Conservation (phyloP, 257 asterid species). For the Apocynum venetum region DNA sequence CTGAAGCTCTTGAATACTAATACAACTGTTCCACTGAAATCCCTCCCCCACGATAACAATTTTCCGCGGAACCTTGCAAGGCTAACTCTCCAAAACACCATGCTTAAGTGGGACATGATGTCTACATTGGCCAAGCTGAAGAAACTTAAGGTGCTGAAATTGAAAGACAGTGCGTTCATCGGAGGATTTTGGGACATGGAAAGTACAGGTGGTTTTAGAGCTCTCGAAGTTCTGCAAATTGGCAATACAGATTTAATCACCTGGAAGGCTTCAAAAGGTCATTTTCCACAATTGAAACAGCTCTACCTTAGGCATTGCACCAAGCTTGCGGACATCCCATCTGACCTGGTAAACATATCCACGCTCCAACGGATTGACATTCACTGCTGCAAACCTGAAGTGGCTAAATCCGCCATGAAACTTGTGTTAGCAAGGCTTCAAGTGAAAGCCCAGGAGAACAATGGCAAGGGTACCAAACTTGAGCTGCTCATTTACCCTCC, state of each 20-base stretch:
- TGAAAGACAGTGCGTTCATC: conserved; percentile 18
- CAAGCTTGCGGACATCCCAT: conserved; percentile 15
- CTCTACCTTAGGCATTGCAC: conserved; percentile 20
- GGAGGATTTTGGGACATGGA: conserved; percentile 15
- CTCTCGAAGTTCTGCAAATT: conserved; percentile 20
- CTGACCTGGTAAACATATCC: conserved; percentile 9
- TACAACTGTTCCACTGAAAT: not conserved
- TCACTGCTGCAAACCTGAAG: conserved; percentile 10
- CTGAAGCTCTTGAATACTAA: conserved; percentile 13
- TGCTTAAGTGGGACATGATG: not conserved
- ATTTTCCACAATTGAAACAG: conserved; percentile 15
- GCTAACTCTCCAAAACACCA: conserved; percentile 19
- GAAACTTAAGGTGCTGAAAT: conserved; percentile 16
- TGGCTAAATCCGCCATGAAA: conserved; percentile 21
- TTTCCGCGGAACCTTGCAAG: conserved; percentile 14
- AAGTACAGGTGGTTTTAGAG: conserved; percentile 10
- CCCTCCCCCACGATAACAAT: conserved; percentile 13
- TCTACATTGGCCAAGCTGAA: conserved; percentile 1
- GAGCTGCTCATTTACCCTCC: not conserved
- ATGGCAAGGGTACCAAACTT: not conserved
- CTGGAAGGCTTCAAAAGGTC: conserved; percentile 21
- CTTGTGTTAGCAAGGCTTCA: conserved; percentile 1
- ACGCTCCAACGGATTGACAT: conserved; percentile 20
- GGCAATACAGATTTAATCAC: conserved; percentile 8
- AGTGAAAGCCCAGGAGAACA: not conserved